Percentiles rank a stretch among this genome's conserved stretches.
phyloP scores from a whole-genome alignment of 495 filamentous ascomycete genomes.

The Podospora conica region DNA sequence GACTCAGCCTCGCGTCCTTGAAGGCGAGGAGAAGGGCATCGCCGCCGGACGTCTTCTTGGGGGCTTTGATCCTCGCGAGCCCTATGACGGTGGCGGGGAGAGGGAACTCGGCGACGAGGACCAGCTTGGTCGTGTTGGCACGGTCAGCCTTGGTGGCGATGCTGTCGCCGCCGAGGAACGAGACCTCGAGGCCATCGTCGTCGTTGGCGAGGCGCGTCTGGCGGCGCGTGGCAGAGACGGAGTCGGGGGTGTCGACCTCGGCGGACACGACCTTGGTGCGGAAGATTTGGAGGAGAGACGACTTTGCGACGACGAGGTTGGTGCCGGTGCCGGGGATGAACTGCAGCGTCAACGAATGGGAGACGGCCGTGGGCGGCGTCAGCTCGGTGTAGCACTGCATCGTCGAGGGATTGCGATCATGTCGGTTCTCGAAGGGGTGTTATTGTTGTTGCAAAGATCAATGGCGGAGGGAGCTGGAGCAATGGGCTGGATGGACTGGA shows the following conservation, averaged over 20 bases:
- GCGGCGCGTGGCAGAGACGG: slow-evolving; percentile 5
- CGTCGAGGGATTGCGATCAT: slow-evolving; percentile 16
- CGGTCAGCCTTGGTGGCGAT: slow-evolving; percentile 50
- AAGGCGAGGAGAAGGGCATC: slow-evolving; percentile 79
- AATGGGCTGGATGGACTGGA: background rate
- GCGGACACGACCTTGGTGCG: slow-evolving; percentile 48
- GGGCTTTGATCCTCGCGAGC: slow-evolving; percentile 65
- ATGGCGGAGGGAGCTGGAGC: background rate
- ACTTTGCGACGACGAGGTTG: slow-evolving; percentile 84
- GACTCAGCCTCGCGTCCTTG: slow-evolving; percentile 82
- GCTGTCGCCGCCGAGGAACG: slow-evolving; percentile 53
- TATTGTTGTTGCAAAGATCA: background rate
- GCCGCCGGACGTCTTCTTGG: slow-evolving; percentile 67
- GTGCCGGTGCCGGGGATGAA: slow-evolving; percentile 68
- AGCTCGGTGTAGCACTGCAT: slow-evolving; percentile 83
- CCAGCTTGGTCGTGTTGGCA: slow-evolving; percentile 63
- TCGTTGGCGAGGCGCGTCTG: slow-evolving; percentile 40
- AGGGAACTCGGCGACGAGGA: slow-evolving; percentile 75
- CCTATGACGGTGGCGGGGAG: slow-evolving; percentile 79
- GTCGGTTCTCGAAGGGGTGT: slow-evolving; percentile 11
- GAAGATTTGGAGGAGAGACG: slow-evolving; percentile 89
- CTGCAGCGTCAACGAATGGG: slow-evolving; percentile 73
- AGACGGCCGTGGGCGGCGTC: slow-evolving; percentile 85
- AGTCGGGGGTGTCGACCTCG: slow-evolving; percentile 41
- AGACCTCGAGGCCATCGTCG: slow-evolving; percentile 54